Evolutionary conservation across 2,329 filamentous ascomycete genomes (phyloP), one percentile per base, ranked within the genome.

Genomic region (Tolypocladium nubicola): DNA sequence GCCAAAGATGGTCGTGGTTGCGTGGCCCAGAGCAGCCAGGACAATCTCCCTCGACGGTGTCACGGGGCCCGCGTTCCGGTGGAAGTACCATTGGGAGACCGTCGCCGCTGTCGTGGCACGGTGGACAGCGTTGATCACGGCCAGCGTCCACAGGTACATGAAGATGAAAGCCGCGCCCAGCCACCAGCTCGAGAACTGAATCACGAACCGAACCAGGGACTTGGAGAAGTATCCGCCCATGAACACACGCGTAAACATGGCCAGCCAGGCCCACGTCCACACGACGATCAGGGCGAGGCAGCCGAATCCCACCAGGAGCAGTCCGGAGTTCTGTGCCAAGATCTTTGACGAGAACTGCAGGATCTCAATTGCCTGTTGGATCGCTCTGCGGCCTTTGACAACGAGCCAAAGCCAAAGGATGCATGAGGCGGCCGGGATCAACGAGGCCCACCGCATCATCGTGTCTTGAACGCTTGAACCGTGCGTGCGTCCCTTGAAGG

Each of bases 71-170:
- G 86, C 85, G 65, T 95, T 88, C 61, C 94, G 90, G 72, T 97
- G 93, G 72, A 97, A 99, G 73, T 99, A 99, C 94, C 94, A 99
- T 72, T 99, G 94, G 45, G 90, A 96, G 30, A 97, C 93, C 0
- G 93, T 96, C 13, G 94, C 94, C 30, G 91, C 93, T 16, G 93
- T 96, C 19, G 92, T 94, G 26, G 90, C 87, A 58, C 94, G 86
- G 70, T 99, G 93, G 26, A 97, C 82, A 21, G 90, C 91, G 58
- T 90, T 87, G 68, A 96, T 85, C 58, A 97, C 84, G 2, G 89
- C 88, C 47, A 97, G 78, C 0, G 91, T 94, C 94, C 94, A 99
- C 64, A 97, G 85, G 72, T 97, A 97, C 76, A 97, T 88, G 59
- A 97, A 76, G 63, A 97, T 84, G 74, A 97, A 99, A 70, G 87